Conservation (phyloP, 139 green algal species). For the Haematococcus sp. region DNA sequence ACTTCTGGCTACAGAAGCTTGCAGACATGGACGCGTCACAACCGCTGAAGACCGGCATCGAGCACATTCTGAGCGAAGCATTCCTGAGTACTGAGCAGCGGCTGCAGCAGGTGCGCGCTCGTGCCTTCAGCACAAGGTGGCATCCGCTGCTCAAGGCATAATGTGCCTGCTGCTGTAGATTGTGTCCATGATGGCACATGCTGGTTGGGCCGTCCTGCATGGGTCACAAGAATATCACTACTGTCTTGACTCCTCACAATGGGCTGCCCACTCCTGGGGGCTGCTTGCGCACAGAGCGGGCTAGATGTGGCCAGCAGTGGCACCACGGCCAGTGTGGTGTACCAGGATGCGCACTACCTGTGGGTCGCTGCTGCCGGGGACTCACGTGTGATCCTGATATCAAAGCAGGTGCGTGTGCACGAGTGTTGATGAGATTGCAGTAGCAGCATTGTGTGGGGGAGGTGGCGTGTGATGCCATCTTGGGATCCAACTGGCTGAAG, state of each 20-base stretch:
- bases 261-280: no score
- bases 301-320: constrained; percentile 49
- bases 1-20: not conserved
- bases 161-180: no score
- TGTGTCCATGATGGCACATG: no score
- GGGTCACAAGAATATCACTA: no score
- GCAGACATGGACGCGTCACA: not conserved
- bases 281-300: constrained; percentile 21
- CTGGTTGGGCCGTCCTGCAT: no score
- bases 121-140: no score
- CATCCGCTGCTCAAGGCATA: no score
- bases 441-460: no score
- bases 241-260: no score
- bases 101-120: constrained; percentile 13
- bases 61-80: constrained; percentile 21
- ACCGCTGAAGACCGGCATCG: constrained; percentile 2
- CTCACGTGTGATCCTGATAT: constrained; percentile 33
- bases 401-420: not conserved
- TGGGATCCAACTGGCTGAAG: no score
- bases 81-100: constrained; percentile 27
- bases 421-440: not conserved
- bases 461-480: no score
- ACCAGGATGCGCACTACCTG: constrained; percentile 26
- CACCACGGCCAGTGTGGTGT: constrained; percentile 45
- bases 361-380: constrained; percentile 46